phyloP scores from a whole-genome alignment of 306 rosid species.

The Astragalus membranaceus region DNA sequence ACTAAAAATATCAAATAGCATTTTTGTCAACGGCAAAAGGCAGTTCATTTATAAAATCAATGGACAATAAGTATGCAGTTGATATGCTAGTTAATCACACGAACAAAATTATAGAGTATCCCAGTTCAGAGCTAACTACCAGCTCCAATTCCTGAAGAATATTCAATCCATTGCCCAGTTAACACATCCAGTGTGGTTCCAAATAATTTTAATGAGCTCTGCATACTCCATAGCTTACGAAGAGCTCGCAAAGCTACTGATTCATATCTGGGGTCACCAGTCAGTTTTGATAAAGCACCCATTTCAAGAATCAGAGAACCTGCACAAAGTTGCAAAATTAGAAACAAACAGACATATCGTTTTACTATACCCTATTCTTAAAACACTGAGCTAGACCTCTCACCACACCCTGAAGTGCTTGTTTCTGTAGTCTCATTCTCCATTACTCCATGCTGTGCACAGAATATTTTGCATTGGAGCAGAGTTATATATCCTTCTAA shows the following conservation, averaged over 20 bases:
- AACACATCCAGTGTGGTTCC: conserved; percentile 83
- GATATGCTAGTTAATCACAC: conserved; percentile 1
- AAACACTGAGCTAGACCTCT: conserved; percentile 53
- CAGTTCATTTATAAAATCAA: not conserved
- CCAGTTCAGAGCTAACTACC: conserved; percentile 42
- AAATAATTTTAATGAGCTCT: conserved; percentile 81
- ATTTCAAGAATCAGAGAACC: conserved; percentile 98
- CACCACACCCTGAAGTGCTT: conserved; percentile 99
- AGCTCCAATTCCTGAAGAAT: conserved; percentile 93
- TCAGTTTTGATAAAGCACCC: conserved; percentile 92
- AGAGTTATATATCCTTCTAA: conserved; percentile 75
- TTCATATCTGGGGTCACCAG: conserved; percentile 81
- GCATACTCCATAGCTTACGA: conserved; percentile 86
- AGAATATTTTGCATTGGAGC: conserved; percentile 68
- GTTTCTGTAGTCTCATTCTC: conserved; percentile 97
- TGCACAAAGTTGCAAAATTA: conserved; percentile 33
- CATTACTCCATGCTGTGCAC: conserved; percentile 96
- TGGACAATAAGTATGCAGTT: conserved; percentile 12
- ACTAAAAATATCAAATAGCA: conserved; percentile 2
- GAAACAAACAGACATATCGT: conserved; percentile 20
- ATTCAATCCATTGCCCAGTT: conserved; percentile 91
- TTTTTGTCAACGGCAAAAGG: not conserved
- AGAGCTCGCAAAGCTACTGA: conserved; percentile 83
- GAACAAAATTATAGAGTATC: not conserved
- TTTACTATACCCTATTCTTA: conserved; percentile 29